A percentile compares a stretch with the other conserved stretches of the same genome.
Conservation (phyloP, 805 yeast genomes). For the Monosporozyma aquatica region DNA sequence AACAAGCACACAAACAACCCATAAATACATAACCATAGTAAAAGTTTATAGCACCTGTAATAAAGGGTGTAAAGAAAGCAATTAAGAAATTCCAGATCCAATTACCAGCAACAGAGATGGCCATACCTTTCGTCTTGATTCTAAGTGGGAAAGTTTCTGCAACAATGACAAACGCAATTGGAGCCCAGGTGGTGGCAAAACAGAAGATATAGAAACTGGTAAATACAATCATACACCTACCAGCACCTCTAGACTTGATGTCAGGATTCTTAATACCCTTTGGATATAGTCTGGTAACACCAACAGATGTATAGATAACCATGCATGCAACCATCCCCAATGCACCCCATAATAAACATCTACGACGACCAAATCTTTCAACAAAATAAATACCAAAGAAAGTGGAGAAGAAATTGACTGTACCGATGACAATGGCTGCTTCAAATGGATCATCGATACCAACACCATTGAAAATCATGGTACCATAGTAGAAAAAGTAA, state of each 20-base stretch:
- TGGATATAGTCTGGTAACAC: too few species aligned
- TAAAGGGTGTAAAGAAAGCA: conserved; percentile 43
- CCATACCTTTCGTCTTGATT: conserved; percentile 51
- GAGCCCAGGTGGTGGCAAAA: conserved; percentile 65
- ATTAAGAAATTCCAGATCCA: conserved; percentile 65
- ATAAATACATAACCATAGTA: conserved; percentile 52
- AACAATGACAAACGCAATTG: conserved; percentile 52
- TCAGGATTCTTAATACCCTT: conserved; percentile 26
- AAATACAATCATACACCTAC: conserved; percentile 61
- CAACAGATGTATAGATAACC: conserved; percentile 45
- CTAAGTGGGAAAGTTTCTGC: conserved; percentile 68
- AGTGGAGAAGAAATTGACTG: conserved; percentile 52
- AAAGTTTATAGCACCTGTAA: conserved; percentile 52
- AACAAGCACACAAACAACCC: conserved; percentile 42
- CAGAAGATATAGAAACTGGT: conserved; percentile 64
- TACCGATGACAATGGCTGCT: conserved; percentile 51
- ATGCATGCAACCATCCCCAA: conserved; percentile 39
- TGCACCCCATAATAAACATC: conserved; percentile 40
- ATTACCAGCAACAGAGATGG: conserved; percentile 53
- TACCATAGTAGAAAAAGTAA: conserved; percentile 61
- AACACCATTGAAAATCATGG: conserved; percentile 51
- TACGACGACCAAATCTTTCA: conserved; percentile 48
- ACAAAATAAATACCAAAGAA: conserved; percentile 42
- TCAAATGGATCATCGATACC: conserved; percentile 50
- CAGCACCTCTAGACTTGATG: conserved; percentile 43